These are phyloP conservation scores for Botryotinia globosa DNA, from an alignment of 2,329 filamentous ascomycete genomes.

Conservation along the genomic window DNA sequence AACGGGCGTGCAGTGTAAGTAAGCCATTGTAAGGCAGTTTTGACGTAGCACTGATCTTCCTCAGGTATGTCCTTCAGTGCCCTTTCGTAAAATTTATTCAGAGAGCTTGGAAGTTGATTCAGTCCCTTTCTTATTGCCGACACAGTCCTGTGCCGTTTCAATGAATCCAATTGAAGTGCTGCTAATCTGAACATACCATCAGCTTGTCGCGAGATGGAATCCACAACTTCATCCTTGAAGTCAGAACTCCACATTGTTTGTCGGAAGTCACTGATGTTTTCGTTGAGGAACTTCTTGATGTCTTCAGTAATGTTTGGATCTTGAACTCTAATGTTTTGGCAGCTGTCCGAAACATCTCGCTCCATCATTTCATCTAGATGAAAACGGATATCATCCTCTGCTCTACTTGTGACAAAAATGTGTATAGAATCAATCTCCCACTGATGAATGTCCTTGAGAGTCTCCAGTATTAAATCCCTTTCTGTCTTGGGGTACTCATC, in stretches of 20 bases:
- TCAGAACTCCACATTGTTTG: neutral
- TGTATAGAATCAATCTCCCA: neutral
- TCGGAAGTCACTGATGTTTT: neutral
- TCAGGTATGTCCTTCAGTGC: conserved; percentile 12
- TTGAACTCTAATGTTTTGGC: neutral
- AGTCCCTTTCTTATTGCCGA: conserved; percentile 1
- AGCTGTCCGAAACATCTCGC: neutral
- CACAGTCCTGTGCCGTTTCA: neutral
- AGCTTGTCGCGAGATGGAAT: neutral
- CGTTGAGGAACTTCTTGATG: neutral
- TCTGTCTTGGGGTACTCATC: neutral
- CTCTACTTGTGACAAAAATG: neutral
- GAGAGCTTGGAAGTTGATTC: conserved; percentile 18
- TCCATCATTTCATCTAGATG: neutral
- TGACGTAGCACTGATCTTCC: conserved; percentile 4
- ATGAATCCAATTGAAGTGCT: conserved; percentile 24
- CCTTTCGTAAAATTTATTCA: conserved; percentile 24
- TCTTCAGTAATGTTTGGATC: neutral
- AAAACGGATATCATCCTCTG: neutral
- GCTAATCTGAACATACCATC: conserved; percentile 25
- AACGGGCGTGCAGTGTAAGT: conserved; percentile 20
- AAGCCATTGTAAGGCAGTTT: conserved; percentile 31
- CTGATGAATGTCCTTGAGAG: neutral
- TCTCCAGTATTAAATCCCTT: neutral
- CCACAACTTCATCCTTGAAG: neutral